Percentiles rank a stretch among this genome's conserved stretches.
These are phyloP conservation scores for Dendrobium huoshanense DNA, from an alignment of 106 monocot genomes.

Conservation along the genomic window DNA sequence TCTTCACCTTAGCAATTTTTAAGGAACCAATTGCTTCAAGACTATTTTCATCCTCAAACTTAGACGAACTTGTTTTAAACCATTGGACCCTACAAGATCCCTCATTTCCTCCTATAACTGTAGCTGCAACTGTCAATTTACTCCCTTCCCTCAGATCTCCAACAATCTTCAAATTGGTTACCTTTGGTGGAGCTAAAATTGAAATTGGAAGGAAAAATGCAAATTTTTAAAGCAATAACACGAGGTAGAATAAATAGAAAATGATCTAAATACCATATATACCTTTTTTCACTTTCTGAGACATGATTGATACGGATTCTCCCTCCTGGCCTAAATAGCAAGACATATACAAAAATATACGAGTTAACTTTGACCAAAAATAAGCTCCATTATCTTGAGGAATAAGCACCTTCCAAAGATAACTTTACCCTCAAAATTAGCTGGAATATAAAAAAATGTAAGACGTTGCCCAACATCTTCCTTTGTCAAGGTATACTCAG, in stretches of 20 bases:
- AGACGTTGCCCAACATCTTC: constrained; percentile 74
- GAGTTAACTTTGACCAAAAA: constrained; percentile 6
- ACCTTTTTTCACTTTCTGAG: constrained; percentile 83
- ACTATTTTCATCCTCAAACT: constrained; percentile 48
- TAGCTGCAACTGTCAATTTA: constrained; percentile 69
- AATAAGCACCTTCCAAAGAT: not conserved
- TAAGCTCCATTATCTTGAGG: not conserved
- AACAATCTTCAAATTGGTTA: constrained; percentile 63
- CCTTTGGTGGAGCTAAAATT: constrained; percentile 76
- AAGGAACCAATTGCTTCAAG: constrained; percentile 79
- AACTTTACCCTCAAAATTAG: constrained; percentile 71
- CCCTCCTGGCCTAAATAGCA: constrained; percentile 75
- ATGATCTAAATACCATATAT: not conserved
- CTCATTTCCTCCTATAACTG: constrained; percentile 78
- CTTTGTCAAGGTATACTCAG: constrained; percentile 72
- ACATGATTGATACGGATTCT: constrained; percentile 43
- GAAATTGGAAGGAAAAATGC: not conserved
- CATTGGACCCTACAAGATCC: constrained; percentile 90
- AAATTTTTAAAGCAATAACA: not conserved
- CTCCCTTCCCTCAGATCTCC: constrained; percentile 87
- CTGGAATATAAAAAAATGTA: constrained; percentile 71
- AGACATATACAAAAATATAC: not conserved
- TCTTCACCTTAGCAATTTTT: constrained; percentile 83
- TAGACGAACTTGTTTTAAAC: constrained; percentile 61
- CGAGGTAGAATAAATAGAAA: not conserved